These are phyloP conservation scores for Penicillium odoratum DNA, from an alignment of 495 filamentous ascomycete species.

Conservation along the genomic window DNA sequence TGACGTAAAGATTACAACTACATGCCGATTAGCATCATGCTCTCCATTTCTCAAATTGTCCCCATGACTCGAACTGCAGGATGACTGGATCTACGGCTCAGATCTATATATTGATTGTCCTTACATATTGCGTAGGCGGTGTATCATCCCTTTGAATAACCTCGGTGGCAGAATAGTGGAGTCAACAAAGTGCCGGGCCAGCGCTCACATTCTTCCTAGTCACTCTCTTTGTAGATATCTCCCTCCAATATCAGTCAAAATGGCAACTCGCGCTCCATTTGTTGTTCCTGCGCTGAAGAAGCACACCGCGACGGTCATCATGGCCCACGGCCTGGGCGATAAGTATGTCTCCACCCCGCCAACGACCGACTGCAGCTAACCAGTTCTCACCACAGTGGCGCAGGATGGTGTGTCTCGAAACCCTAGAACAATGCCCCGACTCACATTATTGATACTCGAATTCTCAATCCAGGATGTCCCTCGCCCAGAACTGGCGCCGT, in stretches of 20 bases:
- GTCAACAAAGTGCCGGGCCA: slow-evolving; percentile 1
- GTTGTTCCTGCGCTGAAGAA: slow-evolving; percentile 84
- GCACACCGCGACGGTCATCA: slow-evolving; percentile 94
- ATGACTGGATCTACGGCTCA: too few species aligned
- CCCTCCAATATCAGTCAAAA: slow-evolving; percentile 30
- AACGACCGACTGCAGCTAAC: slow-evolving; percentile 11
- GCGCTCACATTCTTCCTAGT: not conserved
- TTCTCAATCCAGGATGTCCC: slow-evolving; percentile 53
- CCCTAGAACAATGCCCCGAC: not conserved
- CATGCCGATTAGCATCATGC: too few species aligned
- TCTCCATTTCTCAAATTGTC: too few species aligned
- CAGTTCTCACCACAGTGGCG: slow-evolving; percentile 44
- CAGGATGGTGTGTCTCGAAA: slow-evolving; percentile 60
- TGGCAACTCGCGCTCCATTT: slow-evolving; percentile 58
- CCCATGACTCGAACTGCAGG: too few species aligned
- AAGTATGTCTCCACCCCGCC: slow-evolving; percentile 43
- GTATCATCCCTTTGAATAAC: slow-evolving; percentile 10
- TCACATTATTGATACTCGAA: not conserved
- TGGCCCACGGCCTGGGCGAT: slow-evolving; percentile 89
- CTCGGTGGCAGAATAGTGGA: slow-evolving; percentile 33
- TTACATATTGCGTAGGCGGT: not conserved
- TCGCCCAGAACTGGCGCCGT: slow-evolving; percentile 88
- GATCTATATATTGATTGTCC: too few species aligned
- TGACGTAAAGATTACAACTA: too few species aligned
- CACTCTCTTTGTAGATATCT: slow-evolving; percentile 1